Evolutionary conservation across 345 rosid species (phyloP).

Genomic region (Brassica nigra): DNA sequence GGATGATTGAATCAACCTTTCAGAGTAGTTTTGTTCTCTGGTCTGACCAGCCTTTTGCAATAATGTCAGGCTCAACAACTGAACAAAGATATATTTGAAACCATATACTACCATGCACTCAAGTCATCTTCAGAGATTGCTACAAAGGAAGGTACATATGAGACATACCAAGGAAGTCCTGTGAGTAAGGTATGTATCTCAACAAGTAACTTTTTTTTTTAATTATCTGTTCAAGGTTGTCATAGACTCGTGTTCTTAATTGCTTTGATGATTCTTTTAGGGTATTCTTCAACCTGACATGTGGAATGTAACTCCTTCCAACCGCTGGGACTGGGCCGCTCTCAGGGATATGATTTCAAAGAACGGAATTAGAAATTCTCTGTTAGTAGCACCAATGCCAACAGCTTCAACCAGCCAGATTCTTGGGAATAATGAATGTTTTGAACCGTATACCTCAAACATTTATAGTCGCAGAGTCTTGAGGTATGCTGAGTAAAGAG

Average conservation of each 20-base stretch:
- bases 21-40: not conserved
- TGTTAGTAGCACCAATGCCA: slow-evolving; percentile 91
- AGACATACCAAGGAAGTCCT: slow-evolving; percentile 79
- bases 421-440: slow-evolving; percentile 95
- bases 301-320: slow-evolving; percentile 79
- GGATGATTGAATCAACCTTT: not conserved
- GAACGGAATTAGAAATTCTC: slow-evolving; percentile 89
- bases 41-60: slow-evolving; percentile 22
- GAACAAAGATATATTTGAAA: slow-evolving; percentile 88
- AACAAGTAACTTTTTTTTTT: not conserved
- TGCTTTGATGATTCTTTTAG: slow-evolving; percentile 41
- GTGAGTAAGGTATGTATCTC: slow-evolving; percentile 76
- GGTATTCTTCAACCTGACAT: slow-evolving; percentile 97
- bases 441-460: slow-evolving; percentile 95
- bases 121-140: slow-evolving; percentile 75
- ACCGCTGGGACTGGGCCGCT: slow-evolving; percentile 73
- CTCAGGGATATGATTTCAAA: slow-evolving; percentile 62
- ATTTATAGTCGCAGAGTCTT: slow-evolving; percentile 88
- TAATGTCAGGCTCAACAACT: slow-evolving; percentile 73
- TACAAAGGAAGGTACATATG: slow-evolving; percentile 70
- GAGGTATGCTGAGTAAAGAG: slow-evolving; percentile 49
- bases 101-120: slow-evolving; percentile 83
- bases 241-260: slow-evolving; percentile 1
- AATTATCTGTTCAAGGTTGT: not conserved
- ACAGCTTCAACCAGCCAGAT: slow-evolving; percentile 97